Base-by-base conservation (phyloP, 2,329 filamentous ascomycete species). In the Talaromyces sp. region DNA sequence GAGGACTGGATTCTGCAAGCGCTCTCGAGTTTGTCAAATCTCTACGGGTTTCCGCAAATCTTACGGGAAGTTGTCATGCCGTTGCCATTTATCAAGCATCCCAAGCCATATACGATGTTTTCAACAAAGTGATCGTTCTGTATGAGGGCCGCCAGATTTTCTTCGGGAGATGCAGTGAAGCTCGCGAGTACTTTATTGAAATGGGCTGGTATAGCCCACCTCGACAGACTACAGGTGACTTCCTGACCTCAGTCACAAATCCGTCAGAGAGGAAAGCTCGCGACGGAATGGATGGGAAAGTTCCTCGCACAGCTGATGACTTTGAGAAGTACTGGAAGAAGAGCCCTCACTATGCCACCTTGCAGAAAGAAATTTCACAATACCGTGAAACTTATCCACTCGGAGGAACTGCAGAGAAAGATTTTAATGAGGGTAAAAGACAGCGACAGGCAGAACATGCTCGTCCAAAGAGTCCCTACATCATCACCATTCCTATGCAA, bases 71-170 rank as follows among this genome's bases (percentile, higher is more conserved):
- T 9, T 75, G 80, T 5, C 77, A 79, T 53, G 77, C 78, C n/a
- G 80, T 86, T 20, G 81, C 83, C 0, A 82, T 85, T 13, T 86
- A 86, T 62, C 78, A 81, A 58, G 78, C 77, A 16, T 77, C 76
- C 13, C 77, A 81, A 55, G 73, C 70, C 39, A 77, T 80, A 13
- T 80, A 80, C 51, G 81, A 86, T 50, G 73, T 85, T 14, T 92
- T 93, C 62, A 88, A 93, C 72, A 91, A 91, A 67, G 84, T 83
- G 0, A 79, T 85, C 0, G 86, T 93, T 0, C 75, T 92, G 0
- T 91, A 92, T 64, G 86, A 91, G 65, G 90, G 89, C 1, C 81
- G 86, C 0, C 83, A 92, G 65, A 92, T 92, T 56, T 93, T 85
- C 74, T 92, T 87, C 57, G 90, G 89, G 0, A 81, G 82, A 0